phyloP scores from a whole-genome alignment of 2,329 filamentous ascomycete genomes.

The Aspergillus sp. region DNA sequence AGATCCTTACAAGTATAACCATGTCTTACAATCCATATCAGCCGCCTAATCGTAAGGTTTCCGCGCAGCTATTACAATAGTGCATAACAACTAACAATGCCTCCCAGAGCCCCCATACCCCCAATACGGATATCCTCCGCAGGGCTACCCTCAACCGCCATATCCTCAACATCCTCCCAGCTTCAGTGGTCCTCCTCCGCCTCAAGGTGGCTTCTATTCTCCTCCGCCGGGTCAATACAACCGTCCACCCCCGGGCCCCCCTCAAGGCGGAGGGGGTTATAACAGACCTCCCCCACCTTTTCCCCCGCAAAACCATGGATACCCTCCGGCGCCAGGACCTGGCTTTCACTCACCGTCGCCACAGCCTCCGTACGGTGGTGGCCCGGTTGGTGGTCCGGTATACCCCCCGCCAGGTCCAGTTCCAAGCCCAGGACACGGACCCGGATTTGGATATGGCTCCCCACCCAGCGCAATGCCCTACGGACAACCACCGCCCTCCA shows the following conservation, averaged over 20 bases:
- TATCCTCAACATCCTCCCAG: conserved; percentile 14
- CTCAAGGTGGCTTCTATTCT: conserved; percentile 16
- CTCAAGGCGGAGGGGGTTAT: too few species aligned
- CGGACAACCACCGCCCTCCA: conserved; percentile 29
- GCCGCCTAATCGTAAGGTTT: conserved; percentile 1
- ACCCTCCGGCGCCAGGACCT: conserved; percentile 2
- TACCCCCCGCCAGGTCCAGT: conserved; percentile 23
- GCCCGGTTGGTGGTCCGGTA: conserved; percentile 8
- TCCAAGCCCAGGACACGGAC: conserved; percentile 2
- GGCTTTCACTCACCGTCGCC: conserved; percentile 9
- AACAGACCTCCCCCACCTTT: conserved; percentile 15
- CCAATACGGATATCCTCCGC: conserved; percentile 18
- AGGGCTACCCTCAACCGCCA: conserved; percentile 18
- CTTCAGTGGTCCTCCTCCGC: conserved; percentile 13
- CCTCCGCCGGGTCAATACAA: conserved; percentile 24
- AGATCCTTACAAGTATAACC: not conserved
- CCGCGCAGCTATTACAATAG: not conserved
- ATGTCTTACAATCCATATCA: conserved; percentile 5
- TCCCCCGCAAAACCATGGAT: conserved; percentile 11
- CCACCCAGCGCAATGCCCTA: conserved; percentile 13
- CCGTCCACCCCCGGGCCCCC: conserved; percentile 22
- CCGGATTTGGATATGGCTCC: conserved; percentile 10
- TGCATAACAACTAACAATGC: not conserved
- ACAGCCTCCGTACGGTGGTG: conserved; percentile 10
- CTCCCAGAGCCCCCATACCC: conserved; percentile 19